phyloP scores from a whole-genome alignment of 345 rosid species.

The Reutealis trisperma region DNA sequence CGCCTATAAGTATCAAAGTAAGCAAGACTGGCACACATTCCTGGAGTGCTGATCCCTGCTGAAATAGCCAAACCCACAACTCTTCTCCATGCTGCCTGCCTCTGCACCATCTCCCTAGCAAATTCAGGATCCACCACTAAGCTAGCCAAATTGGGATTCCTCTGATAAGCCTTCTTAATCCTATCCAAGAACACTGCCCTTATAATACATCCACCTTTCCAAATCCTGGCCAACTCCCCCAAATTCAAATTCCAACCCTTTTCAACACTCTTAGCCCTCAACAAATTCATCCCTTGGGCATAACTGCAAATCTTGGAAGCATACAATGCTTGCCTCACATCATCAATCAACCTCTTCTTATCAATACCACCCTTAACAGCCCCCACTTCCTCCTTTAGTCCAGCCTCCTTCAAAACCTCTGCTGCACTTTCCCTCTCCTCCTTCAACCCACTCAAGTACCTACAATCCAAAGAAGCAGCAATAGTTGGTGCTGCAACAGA shows the following conservation, averaged over 20 bases:
- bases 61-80: conserved; percentile 89
- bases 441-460: conserved; percentile 91
- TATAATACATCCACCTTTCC: conserved; percentile 98
- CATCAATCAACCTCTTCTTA: conserved; percentile 88
- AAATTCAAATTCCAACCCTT: conserved; percentile 84
- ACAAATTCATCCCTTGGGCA: conserved; percentile 94
- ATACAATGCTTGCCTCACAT: conserved; percentile 88
- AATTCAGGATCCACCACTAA: conserved; percentile 94
- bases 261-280: conserved; percentile 86
- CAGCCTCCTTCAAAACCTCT: conserved; percentile 64
- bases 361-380: conserved; percentile 48
- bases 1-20: conserved; percentile 96
- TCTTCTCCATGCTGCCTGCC: conserved; percentile 99
- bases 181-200: conserved; percentile 96
- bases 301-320: conserved; percentile 95
- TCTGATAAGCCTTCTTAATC: conserved; percentile 93
- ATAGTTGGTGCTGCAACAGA: conserved; percentile 98
- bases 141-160: conserved; percentile 83
- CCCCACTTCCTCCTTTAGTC: conserved; percentile 71
- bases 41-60: conserved; percentile 93
- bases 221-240: conserved; percentile 87
- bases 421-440: conserved; percentile 82
- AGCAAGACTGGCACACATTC: conserved; percentile 95
- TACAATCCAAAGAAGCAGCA: conserved; percentile 88
- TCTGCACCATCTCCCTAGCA: conserved; percentile 94